Percentiles rank a stretch among this genome's conserved stretches.
Conservation (phyloP, 192 early-diverging fungal species). For the Podila epicladia region DNA sequence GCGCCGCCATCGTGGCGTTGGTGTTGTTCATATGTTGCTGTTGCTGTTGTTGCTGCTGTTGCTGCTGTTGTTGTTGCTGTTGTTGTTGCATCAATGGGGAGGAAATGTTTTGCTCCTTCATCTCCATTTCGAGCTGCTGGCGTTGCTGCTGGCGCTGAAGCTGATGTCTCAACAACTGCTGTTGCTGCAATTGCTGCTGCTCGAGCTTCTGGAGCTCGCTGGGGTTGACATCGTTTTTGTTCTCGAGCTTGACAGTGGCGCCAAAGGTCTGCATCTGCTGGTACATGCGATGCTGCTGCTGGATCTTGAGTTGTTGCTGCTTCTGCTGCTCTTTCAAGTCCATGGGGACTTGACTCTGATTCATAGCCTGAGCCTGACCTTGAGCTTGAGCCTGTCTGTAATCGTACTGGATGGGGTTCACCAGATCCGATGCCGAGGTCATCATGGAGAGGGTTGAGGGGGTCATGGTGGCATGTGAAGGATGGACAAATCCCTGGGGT, state of each 20-base stretch:
- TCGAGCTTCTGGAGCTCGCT: slow-evolving; percentile 15
- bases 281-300: slow-evolving; percentile 45
- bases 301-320: slow-evolving; percentile 46
- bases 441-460: slow-evolving; percentile 33
- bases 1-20: slow-evolving; percentile 3
- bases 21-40: neutral
- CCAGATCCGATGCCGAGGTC: neutral
- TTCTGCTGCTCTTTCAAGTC: slow-evolving; percentile 47
- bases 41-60: neutral
- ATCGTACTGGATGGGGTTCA: neutral
- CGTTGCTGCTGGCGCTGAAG: slow-evolving; percentile 39
- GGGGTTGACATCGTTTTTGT: slow-evolving; percentile 6
- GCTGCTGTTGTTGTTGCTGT: neutral
- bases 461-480: slow-evolving; percentile 7
- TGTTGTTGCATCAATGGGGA: slow-evolving; percentile 1
- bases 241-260: slow-evolving; percentile 30
- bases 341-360: neutral
- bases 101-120: slow-evolving; percentile 11
- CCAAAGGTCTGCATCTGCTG: slow-evolving; percentile 48
- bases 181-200: slow-evolving; percentile 42
- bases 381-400: slow-evolving; percentile 14
- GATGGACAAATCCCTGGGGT: slow-evolving; percentile 2
- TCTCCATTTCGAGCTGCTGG: slow-evolving; percentile 28
- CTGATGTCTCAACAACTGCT: slow-evolving; percentile 39
- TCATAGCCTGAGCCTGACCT: no score